Percentiles rank a stretch among this genome's conserved stretches.
These are phyloP conservation scores for Tetrahymena elliotti DNA, from an alignment of 73 alveolate species.

Conservation along the genomic window DNA sequence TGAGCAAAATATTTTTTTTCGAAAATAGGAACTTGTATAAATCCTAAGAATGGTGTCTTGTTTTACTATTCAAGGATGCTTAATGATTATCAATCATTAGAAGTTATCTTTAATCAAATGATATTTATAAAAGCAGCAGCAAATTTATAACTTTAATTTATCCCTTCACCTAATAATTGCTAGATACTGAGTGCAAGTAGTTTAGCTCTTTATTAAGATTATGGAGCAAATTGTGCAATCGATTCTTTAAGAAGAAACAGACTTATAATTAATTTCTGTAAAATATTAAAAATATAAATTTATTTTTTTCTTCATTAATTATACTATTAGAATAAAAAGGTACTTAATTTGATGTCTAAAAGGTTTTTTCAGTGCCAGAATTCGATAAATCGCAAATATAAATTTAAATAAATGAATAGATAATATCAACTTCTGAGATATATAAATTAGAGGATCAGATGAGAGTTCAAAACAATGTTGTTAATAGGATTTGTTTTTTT, in stretches of 20 bases:
- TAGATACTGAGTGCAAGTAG: not conserved
- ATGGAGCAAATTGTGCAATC: not conserved
- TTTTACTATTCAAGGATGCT: not conserved
- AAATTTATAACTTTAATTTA: too few species aligned
- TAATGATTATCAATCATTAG: not conserved
- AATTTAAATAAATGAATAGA: not conserved
- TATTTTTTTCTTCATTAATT: too few species aligned
- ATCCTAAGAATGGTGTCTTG: not conserved
- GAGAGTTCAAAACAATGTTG: not conserved
- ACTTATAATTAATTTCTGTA: not conserved
- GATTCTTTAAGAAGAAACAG: not conserved
- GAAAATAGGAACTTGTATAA: not conserved
- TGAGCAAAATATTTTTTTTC: too few species aligned
- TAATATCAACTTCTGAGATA: not conserved
- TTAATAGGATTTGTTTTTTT: not conserved
- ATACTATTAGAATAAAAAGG: not conserved
- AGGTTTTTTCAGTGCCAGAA: not conserved
- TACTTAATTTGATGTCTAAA: not conserved
- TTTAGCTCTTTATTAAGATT: not conserved
- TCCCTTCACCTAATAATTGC: not conserved
- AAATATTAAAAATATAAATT: too few species aligned
- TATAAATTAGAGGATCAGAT: not conserved
- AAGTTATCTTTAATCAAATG: not conserved
- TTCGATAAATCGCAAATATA: not conserved
- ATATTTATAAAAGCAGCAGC: not conserved